Conservation (phyloP, 495 filamentous ascomycete genomes). For the Aspergillus asperescens region DNA sequence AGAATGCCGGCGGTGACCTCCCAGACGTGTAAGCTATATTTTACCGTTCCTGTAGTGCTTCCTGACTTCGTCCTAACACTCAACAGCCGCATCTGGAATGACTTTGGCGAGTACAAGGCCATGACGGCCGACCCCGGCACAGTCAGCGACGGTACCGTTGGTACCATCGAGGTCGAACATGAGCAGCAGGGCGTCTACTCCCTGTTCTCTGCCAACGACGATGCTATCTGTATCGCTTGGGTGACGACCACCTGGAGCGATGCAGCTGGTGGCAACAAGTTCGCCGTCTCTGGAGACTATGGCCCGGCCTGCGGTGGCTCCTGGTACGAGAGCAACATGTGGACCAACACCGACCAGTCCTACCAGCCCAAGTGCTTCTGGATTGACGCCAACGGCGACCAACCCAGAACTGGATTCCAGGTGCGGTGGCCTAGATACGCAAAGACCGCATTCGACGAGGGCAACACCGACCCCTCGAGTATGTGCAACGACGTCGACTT, state of each 20-base stretch:
- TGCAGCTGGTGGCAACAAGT: slow-evolving; percentile 9
- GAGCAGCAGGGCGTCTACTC: slow-evolving; percentile 13
- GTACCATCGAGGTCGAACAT: slow-evolving; percentile 8
- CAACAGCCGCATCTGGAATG: slow-evolving; percentile 13
- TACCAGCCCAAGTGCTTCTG: slow-evolving; percentile 16
- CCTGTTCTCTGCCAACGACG: slow-evolving; percentile 16
- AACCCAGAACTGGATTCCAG: slow-evolving; percentile 13
- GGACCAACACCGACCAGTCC: slow-evolving; percentile 6
- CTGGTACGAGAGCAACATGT: slow-evolving; percentile 16
- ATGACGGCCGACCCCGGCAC: slow-evolving; percentile 11
- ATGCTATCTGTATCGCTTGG: slow-evolving; percentile 16
- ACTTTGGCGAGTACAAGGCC: slow-evolving; percentile 4
- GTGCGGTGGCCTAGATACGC: slow-evolving; percentile 10
- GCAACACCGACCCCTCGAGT: neutral
- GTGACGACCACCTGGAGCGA: slow-evolving; percentile 15
- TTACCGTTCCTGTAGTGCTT: neutral
- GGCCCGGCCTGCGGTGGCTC: slow-evolving; percentile 8
- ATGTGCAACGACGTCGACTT: slow-evolving; percentile 14
- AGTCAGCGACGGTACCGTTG: slow-evolving; percentile 2
- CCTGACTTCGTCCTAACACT: neutral
- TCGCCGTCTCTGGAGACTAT: slow-evolving; percentile 13
- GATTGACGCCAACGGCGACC: slow-evolving; percentile 14
- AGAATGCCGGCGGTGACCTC: slow-evolving; percentile 12
- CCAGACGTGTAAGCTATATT: slow-evolving; percentile 16
- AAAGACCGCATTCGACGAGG: slow-evolving; percentile 1